These are phyloP conservation scores for Spathaspora hagerdaliae DNA, from an alignment of 805 yeast genomes.

Conservation along the genomic window DNA sequence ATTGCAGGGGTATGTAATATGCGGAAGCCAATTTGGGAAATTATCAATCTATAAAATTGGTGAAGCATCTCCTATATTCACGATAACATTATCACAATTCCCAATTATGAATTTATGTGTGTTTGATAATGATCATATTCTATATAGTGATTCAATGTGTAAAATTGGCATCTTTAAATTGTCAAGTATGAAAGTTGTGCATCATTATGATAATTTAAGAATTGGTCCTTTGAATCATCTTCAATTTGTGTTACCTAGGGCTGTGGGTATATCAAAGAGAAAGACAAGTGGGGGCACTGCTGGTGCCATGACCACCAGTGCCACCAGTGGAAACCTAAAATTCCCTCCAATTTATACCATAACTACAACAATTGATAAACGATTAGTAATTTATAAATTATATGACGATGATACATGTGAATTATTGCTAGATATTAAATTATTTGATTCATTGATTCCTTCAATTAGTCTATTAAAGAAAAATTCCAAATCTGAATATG, in stretches of 20 bases:
- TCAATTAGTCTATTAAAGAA: conserved; percentile 1
- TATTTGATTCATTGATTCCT: conserved; percentile 10
- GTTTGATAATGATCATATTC: conserved; percentile 13
- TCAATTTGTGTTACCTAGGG: neutral
- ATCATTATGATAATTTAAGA: conserved; percentile 17
- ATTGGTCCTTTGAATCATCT: conserved; percentile 9
- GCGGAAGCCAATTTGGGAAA: conserved; percentile 32
- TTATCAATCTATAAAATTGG: conserved; percentile 16
- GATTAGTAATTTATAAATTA: conserved; percentile 19
- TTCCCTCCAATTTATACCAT: conserved; percentile 22
- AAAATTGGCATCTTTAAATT: conserved; percentile 22
- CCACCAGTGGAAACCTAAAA: neutral
- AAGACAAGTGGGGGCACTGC: neutral
- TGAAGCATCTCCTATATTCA: conserved; percentile 6
- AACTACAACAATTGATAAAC: conserved; percentile 18
- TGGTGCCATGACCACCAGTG: no score
- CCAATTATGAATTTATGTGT: conserved; percentile 17
- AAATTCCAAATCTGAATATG: neutral
- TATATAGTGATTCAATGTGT: conserved; percentile 27
- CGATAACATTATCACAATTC: conserved; percentile 19
- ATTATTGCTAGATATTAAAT: conserved; percentile 11
- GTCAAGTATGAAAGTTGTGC: conserved; percentile 8
- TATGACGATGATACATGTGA: conserved; percentile 14
- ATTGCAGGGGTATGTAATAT: conserved; percentile 5
- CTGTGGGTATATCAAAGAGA: neutral